phyloP scores from a whole-genome alignment of 805 yeast species.

The Grigorovia transvaalensis region DNA sequence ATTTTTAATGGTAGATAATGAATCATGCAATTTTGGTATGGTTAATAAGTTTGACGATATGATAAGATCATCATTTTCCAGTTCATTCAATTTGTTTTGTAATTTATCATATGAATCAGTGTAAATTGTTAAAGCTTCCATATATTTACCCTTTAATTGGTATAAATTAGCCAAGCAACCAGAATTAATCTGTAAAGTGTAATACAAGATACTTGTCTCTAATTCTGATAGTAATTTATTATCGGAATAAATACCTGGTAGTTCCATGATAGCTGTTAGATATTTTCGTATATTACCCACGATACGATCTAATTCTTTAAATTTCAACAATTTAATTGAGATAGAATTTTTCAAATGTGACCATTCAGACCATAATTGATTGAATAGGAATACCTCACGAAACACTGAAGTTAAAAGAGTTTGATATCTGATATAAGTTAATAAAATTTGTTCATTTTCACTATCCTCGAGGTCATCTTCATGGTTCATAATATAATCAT shows the following conservation, averaged over 20 bases:
- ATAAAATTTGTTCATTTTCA: conserved; percentile 63
- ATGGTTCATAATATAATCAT: conserved; percentile 35
- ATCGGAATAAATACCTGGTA: conserved; percentile 89
- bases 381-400: conserved; percentile 53
- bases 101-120: conserved; percentile 17
- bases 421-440: conserved; percentile 67
- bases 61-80: conserved; percentile 2
- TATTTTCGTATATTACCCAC: conserved; percentile 38
- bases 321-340: conserved; percentile 20
- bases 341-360: conserved; percentile 12
- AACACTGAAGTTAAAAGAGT: conserved; percentile 54
- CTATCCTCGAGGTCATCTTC: conserved; percentile 43
- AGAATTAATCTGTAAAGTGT: conserved; percentile 13
- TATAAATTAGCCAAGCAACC: conserved; percentile 23
- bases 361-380: conserved; percentile 26
- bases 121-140: conserved; percentile 24
- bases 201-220: conserved; percentile 17
- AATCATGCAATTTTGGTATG: conserved; percentile 36
- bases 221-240: conserved; percentile 44
- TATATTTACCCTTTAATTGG: conserved; percentile 20
- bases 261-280: conserved; percentile 51
- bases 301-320: conserved; percentile 29
- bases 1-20: conserved; percentile 36
- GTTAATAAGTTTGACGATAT: conserved; percentile 17
- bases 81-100: conserved; percentile 5